Percentiles rank a stretch among this genome's conserved stretches.
Evolutionary conservation across 805 yeast species (phyloP).

Genomic region (Saccharomycopsis javanensis): DNA sequence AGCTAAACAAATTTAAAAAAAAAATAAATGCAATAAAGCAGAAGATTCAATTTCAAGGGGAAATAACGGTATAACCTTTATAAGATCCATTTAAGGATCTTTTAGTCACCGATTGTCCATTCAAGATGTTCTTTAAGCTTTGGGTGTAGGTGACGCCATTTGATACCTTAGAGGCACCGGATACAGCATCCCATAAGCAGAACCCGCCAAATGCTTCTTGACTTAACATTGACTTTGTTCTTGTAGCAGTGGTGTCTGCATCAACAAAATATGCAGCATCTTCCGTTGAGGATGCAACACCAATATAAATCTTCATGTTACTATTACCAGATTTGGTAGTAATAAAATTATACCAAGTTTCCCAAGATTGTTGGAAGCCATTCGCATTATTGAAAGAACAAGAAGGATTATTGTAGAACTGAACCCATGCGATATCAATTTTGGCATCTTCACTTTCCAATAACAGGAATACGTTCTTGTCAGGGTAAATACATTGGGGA

Average conservation of each 20-base stretch:
- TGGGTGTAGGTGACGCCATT: conserved; percentile 10
- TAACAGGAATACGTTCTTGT: conserved; percentile 34
- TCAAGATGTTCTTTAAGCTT: conserved; percentile 15
- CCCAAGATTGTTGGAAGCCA: conserved; percentile 37
- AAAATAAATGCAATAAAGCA: background rate
- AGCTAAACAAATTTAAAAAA: background rate
- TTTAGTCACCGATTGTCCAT: conserved; percentile 10
- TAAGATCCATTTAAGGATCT: conserved; percentile 5
- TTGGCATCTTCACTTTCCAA: conserved; percentile 24
- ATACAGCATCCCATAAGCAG: conserved; percentile 18
- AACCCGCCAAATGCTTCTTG: conserved; percentile 15
- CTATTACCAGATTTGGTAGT: conserved; percentile 35
- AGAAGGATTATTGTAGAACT: conserved; percentile 48
- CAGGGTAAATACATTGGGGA: conserved; percentile 62
- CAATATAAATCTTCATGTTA: conserved; percentile 47
- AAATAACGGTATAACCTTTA: conserved; percentile 2
- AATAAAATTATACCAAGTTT: conserved; percentile 38
- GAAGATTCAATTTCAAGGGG: background rate
- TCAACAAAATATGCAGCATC: conserved; percentile 52
- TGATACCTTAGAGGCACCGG: conserved; percentile 9
- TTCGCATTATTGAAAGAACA: conserved; percentile 15
- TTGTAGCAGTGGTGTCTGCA: conserved; percentile 18
- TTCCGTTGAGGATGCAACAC: conserved; percentile 44
- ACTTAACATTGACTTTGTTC: background rate
- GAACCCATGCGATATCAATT: conserved; percentile 52